Conservation (phyloP, 2,329 filamentous ascomycete species). For the Macrophomina tecta region DNA sequence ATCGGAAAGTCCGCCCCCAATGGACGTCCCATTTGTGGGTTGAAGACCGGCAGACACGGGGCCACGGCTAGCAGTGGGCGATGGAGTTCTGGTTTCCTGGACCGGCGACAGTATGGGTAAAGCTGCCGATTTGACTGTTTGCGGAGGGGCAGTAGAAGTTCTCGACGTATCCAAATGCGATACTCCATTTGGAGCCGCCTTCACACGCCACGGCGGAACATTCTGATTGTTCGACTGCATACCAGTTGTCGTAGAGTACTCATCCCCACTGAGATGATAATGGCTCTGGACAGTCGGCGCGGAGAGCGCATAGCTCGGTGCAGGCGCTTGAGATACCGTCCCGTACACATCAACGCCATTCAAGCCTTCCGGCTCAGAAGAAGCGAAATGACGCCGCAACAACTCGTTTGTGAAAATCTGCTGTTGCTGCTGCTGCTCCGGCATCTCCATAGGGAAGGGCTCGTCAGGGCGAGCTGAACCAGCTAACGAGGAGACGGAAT, state of each 20-base stretch:
- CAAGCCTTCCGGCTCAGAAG: constrained; percentile 7
- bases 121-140: constrained; percentile 50
- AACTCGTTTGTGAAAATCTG: constrained; percentile 38
- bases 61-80: constrained; percentile 66
- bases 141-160: constrained; percentile 49
- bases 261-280: constrained; percentile 32
- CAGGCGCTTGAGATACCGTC: background rate
- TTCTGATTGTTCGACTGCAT: background rate
- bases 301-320: constrained; percentile 2
- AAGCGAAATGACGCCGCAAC: constrained; percentile 30
- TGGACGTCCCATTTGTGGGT: constrained; percentile 33
- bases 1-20: background rate
- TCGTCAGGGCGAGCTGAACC: constrained; percentile 18
- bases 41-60: constrained; percentile 40
- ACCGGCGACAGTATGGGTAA: constrained; percentile 72
- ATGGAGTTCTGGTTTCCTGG: constrained; percentile 74
- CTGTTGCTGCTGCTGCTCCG: constrained; percentile 40
- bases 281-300: background rate
- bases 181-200: constrained; percentile 40
- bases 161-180: constrained; percentile 49
- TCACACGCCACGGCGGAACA: constrained; percentile 39
- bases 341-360: constrained; percentile 7
- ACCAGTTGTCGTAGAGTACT: constrained; percentile 13
- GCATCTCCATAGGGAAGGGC: constrained; percentile 32
- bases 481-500: constrained; percentile 6